Evolutionary conservation across 1,284 basidiomycete species (phyloP).

Genomic region (Trametes sp.): DNA sequence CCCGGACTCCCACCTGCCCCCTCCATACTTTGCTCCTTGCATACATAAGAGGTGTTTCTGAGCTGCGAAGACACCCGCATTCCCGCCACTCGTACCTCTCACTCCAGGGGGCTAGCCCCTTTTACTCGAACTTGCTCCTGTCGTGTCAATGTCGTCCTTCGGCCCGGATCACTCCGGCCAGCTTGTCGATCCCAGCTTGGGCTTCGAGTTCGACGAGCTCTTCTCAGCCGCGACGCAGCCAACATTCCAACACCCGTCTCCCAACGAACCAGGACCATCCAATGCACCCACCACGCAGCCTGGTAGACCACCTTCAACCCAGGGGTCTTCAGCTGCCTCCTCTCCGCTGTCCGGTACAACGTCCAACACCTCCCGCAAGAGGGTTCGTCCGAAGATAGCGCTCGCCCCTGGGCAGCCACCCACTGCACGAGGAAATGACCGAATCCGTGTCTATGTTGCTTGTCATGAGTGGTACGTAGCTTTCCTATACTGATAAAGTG

Average conservation of each 20-base stretch:
- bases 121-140: no score
- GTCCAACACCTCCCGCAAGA: slow-evolving; percentile 15
- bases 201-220: slow-evolving; percentile 1
- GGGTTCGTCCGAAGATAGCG: slow-evolving; percentile 57
- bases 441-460: slow-evolving; percentile 31
- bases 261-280: background rate
- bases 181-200: background rate
- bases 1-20: no score
- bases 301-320: background rate
- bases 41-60: no score
- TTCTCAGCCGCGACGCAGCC: slow-evolving; percentile 6
- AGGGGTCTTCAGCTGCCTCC: slow-evolving; percentile 10
- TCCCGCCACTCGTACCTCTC: no score
- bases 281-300: background rate
- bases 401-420: slow-evolving; percentile 31
- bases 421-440: slow-evolving; percentile 27
- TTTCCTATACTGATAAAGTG: no score
- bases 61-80: no score
- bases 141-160: slow-evolving; percentile 2
- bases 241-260: background rate
- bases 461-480: slow-evolving; percentile 29
- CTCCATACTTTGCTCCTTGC: no score
- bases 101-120: no score
- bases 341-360: slow-evolving; percentile 1
- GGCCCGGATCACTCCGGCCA: background rate